These are phyloP conservation scores for Rhizopus stolonifer DNA, from an alignment of 371 early-diverging fungal species.

Conservation along the genomic window DNA sequence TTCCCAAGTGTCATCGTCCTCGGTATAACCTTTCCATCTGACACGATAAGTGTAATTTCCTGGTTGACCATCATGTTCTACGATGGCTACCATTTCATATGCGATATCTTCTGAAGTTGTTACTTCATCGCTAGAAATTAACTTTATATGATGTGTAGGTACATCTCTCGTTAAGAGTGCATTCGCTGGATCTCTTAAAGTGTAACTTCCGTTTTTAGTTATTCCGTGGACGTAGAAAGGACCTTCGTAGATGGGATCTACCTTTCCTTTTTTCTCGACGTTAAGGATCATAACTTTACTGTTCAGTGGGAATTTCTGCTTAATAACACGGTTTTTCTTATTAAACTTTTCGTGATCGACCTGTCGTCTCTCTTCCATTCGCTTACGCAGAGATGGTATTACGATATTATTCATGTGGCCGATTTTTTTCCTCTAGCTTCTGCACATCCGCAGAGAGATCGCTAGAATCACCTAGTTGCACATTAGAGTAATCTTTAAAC, in stretches of 20 bases:
- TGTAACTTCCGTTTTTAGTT: background rate
- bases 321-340: background rate
- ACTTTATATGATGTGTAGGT: constrained; percentile 2
- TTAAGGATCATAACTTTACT: constrained; percentile 7
- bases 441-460: background rate
- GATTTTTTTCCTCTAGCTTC: background rate
- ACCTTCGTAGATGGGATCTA: background rate
- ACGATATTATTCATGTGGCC: background rate
- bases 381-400: background rate
- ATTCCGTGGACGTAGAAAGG: background rate
- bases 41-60: background rate
- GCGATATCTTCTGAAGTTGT: background rate
- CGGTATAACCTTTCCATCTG: background rate
- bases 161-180: constrained; percentile 3
- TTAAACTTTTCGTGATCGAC: background rate
- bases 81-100: background rate
- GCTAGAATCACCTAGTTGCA: background rate
- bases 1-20: background rate
- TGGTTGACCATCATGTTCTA: background rate
- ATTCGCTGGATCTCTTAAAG: background rate
- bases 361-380: background rate
- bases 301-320: constrained; percentile 1
- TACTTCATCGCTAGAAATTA: background rate
- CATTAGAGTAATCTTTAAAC: constrained; percentile 1
- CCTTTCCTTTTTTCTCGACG: background rate